Evolutionary conservation across 2,329 filamentous ascomycete species (phyloP), one percentile per base, ranked within the genome.

Genomic region (Hyphodiscus sp.): DNA sequence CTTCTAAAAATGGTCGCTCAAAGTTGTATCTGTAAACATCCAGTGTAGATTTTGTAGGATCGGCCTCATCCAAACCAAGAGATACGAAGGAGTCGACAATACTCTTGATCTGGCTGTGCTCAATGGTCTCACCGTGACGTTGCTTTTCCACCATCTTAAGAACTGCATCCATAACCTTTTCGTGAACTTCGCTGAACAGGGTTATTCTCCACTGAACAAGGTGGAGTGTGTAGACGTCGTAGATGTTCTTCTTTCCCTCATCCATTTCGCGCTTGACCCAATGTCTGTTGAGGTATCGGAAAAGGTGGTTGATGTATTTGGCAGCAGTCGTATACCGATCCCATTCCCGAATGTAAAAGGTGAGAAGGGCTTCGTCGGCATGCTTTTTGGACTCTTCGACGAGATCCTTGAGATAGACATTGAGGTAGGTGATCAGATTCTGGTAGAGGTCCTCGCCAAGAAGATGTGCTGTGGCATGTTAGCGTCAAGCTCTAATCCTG

Each of bases 201-300:
- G 95, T 89, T 61, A 87, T 82, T 61, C 91, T 91, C 94, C 94
- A 99, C 67, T 92, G 89, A 19, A 97, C 94, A 42, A 99, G 76
- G 65, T 99, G 94, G 38, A 99, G 75, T 0, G 94, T 99, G 72
- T 99, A 99, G 47, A 99, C 94, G 70, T 99, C 94, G 70, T 95
- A 97, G 8, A 97, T 89, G 65, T 92, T 89, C 76, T 97, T 96
- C 75, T 99, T 97, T 33, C 94, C 94, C 71, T 99, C 94, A 59
- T 99, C 94, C 74, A 99, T 96, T 73, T 99, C 94, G 29, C 94
- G 81, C 78, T 96, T 99, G 1, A 99, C 94, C 94, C 95, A 99
- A 73, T 99, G 94, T 29, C 94, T 83, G 68, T 99, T 99, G 23
- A 99, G 82, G 68, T 99, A 99, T 51, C 87, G 79, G 76, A 99